Base-by-base conservation (phyloP, 352 stramenopile genomes). In the Phytophthora macrochlamydospora region DNA sequence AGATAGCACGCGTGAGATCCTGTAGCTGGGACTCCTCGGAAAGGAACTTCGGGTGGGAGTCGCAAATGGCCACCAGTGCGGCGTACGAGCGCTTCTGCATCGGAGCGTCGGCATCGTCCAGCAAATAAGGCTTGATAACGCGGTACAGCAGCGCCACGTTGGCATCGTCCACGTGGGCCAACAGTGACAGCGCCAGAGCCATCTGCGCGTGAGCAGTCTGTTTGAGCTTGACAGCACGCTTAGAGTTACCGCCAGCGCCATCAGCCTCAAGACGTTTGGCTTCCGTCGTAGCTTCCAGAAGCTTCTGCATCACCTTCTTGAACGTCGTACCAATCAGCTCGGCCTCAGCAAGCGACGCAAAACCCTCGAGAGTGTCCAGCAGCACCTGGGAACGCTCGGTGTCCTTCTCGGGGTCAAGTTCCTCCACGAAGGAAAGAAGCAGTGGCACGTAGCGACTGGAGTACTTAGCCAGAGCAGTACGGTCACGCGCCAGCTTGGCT, bases 1-100 rank as follows among this genome's bases (percentile, higher is more conserved):
- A 97, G 63, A 99, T 92, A 12, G 98, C 84, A 57, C 96, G 84
- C 7, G 93, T 97, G 55, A 98, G 88, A 68, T 99, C 95, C 56
- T 92, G 85, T 11, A 98, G 76, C 57, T 95, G 91, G 43, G 89
- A 71, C 50, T 93, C 75, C 9, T 80, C 75, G 4, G 78, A 76
- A 72, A 94, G 80, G 69, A 96, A 97, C 48, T 76, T 74, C 35
- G 87, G 71, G 73, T 96, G 88, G 54, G 84, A 69, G 74, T 97
- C 85, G 55, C 90, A 97, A 69, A 97, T 94, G 67, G 71, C 83
- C 55, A 95, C 88, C 31, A 97, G 75, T 45, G 93, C 84, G 4
- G 84, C 81, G 67, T 97, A 97, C 58, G 84, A 91, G 32, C 87
- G 85, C 78, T 97, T 97, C 67, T 97, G 90, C 87, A 97, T 94